Evolutionary conservation across 176 grass and related monocot species (phyloP), one percentile per base, ranked within the genome.

Genomic region (Cocos nucifera): DNA sequence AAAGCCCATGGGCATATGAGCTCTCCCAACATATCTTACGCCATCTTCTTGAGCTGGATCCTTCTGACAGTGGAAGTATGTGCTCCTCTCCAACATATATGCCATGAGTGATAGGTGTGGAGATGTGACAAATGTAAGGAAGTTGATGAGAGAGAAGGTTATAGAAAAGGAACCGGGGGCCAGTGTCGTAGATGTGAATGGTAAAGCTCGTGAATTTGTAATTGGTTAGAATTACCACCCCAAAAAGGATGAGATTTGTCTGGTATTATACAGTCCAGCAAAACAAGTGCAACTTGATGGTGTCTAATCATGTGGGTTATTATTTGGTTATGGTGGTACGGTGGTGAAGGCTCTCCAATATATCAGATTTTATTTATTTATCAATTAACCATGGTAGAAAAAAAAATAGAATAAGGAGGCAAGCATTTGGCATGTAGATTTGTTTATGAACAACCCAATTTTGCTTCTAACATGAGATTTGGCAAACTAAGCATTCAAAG

Each of bases 21-120:
- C 73, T 84, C 22, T 77, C 52, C 0, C 73, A 70, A 53, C 49
- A 77, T 57, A 77, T 89, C 26, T 28, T 77, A 63, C 49, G 26
- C 25, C 19, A 78, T 70, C 55, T 78, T 72, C 73, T 76, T 49
- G 70, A 80, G 65, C 63, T 84, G 44, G 73, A 77, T 54, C 53
- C 59, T 26, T 67, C 26, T 63, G 51, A 57, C 10, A 71, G 64
- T 67, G 69, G 76, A 6, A 56, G 51, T 74, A 80, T 73, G 69
- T 80, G 18, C 64, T 83, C 17, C 66, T 87, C 30, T 83, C 76
- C 16, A 83, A 88, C 20, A n/a, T 67, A 63, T 79, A 73, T 77
- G 76, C 73, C 54, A 35, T 63, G 4, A 77, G 50, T 74, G 25
- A 57, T 70, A 74, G 77, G 71, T 67, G 73, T 73, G 59, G 25